Percentiles rank a stretch among this genome's conserved stretches.
phyloP scores from a whole-genome alignment of 2,329 filamentous ascomycete species.

The Calonectria pseudoreteaudii region DNA sequence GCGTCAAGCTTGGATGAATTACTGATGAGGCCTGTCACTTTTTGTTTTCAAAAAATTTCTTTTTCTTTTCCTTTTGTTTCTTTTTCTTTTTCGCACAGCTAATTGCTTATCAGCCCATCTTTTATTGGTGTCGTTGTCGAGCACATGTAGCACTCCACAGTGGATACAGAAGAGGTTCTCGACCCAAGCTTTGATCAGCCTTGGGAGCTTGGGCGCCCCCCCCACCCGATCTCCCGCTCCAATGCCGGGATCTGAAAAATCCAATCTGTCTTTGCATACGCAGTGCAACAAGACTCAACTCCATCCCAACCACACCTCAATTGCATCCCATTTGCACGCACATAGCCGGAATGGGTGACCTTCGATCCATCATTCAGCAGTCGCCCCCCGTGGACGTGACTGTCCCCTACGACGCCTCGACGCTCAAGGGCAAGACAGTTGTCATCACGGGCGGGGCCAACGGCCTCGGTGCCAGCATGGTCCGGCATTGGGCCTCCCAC shows the following conservation, averaged over 20 bases:
- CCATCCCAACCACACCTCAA: background rate
- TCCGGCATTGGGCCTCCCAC: constrained; percentile 63
- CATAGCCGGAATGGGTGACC: constrained; percentile 27
- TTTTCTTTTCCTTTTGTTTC: background rate
- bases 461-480: constrained; percentile 68
- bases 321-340: background rate
- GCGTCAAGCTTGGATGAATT: background rate
- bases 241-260: background rate
- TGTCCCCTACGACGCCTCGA: constrained; percentile 56
- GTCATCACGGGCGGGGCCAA: constrained; percentile 74
- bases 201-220: background rate
- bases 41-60: too few species aligned
- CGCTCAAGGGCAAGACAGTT: constrained; percentile 66
- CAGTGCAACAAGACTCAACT: background rate
- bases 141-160: background rate
- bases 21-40: background rate
- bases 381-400: constrained; percentile 60
- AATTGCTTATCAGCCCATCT: background rate
- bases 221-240: background rate
- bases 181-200: constrained; percentile 7
- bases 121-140: background rate
- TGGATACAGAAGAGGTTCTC: background rate
- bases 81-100: background rate
- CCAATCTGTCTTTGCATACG: background rate
- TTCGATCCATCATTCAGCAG: constrained; percentile 42